Percentiles rank a stretch among this genome's conserved stretches.
Conservation (phyloP, 495 filamentous ascomycete species). For the Penicillium atrosanguineum region DNA sequence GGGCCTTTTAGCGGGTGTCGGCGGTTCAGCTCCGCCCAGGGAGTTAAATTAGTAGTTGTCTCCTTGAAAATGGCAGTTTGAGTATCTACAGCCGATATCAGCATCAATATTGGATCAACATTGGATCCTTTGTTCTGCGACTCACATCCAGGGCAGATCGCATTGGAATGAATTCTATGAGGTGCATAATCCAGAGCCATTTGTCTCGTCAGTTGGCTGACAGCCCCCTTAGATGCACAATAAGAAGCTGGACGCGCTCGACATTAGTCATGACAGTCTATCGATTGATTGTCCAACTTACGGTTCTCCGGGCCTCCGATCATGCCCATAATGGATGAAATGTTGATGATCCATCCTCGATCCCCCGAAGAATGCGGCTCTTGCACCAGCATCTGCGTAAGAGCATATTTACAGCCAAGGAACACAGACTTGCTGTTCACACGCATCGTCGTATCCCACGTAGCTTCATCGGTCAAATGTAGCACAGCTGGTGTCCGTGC, state of each 20-base stretch:
- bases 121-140: background rate
- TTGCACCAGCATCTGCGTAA: conserved; percentile 52
- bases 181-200: conserved; percentile 51
- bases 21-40: conserved; percentile 25
- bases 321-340: conserved; percentile 46
- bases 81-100: conserved; percentile 18
- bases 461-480: conserved; percentile 38
- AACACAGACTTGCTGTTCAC: conserved; percentile 50
- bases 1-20: conserved; percentile 41
- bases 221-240: conserved; percentile 52
- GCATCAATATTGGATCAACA: background rate
- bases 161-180: conserved; percentile 54
- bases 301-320: conserved; percentile 30
- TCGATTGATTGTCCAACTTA: background rate
- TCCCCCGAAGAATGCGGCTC: conserved; percentile 40
- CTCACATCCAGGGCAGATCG: conserved; percentile 53
- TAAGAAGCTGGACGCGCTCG: conserved; percentile 37
- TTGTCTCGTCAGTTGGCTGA: conserved; percentile 47
- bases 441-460: conserved; percentile 43
- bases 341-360: conserved; percentile 58
- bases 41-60: conserved; percentile 17
- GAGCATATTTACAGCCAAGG: conserved; percentile 49
- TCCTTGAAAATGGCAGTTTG: conserved; percentile 33
- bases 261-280: background rate
- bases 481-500: conserved; percentile 22